Base-by-base conservation (phyloP, 2,329 filamentous ascomycete species). In the Tolypocladium tropicale region DNA sequence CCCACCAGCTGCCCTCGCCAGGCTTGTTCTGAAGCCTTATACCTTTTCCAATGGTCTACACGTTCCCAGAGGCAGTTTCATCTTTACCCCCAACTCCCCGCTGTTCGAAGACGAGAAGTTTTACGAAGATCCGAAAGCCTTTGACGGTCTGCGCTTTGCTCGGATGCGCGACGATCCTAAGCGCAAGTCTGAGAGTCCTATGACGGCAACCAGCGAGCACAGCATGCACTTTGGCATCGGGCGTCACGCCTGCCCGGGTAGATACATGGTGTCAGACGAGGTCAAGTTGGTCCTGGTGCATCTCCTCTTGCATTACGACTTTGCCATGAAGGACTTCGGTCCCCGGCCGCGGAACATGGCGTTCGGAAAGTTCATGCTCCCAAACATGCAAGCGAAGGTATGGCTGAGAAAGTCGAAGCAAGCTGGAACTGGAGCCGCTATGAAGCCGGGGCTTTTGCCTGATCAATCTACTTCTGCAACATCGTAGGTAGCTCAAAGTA, bases 151-250 rank as follows among this genome's bases (percentile, higher is more conserved):
- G 4, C 55, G 59, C 11, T 60, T 60, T 37, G 28, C 54, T 32
- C 56, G 54, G 33, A 57, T 60, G 57, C 53, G 59, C 2, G 39
- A 55, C 30, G 54, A 59, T 16, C 50, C 57, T 33, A 51, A 56
- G 39, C 39, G 53, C 36, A 39, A n/a, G 18, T 34, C 54, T 10
- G 28, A 39, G 1, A 56, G 56, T 18, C 54, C 57, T 9, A 21
- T 60, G 30, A 57, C 59, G 12, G 36, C 56, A 9, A 58, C 57
- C 10, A 56, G 41, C 34, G 56, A 59, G 28, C 30, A 56, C 3
- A 60, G 59, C 56, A 59, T 60, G 59, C 54, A 59, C 46, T 60
- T 60, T 43, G 59, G 59, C 16, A 53, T 53, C 5, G 59, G 59
- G 4, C 55, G 56, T 18, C 56, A 60, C 32, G 56, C 57, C 18